These are phyloP conservation scores for Staphylotrichum longicolle DNA, from an alignment of 495 filamentous ascomycete genomes.

Conservation along the genomic window DNA sequence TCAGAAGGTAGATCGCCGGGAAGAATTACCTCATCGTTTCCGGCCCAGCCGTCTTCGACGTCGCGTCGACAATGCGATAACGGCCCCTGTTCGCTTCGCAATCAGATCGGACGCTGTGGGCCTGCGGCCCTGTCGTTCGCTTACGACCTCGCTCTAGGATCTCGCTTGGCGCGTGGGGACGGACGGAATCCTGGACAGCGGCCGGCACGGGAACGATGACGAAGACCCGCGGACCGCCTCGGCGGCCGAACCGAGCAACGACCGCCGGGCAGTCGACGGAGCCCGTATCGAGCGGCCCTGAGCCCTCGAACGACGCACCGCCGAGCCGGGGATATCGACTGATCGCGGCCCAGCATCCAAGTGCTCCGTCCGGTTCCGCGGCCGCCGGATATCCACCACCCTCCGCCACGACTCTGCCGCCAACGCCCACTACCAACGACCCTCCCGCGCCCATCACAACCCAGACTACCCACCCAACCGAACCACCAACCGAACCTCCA, in stretches of 20 bases:
- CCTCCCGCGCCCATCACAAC: no score
- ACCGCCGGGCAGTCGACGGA: background rate
- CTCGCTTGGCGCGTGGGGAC: slow-evolving; percentile 7
- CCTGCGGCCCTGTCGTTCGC: background rate
- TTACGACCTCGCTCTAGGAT: background rate
- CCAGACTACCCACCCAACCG: no score
- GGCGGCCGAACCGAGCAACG: slow-evolving; percentile 1
- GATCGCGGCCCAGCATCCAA: slow-evolving; percentile 9
- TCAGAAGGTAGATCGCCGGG: slow-evolving; percentile 8
- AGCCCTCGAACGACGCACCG: no score
- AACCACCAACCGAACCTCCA: background rate
- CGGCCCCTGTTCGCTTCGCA: background rate
- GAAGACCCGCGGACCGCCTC: slow-evolving; percentile 8
- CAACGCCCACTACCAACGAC: no score
- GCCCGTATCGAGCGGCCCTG: background rate
- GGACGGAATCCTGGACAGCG: background rate
- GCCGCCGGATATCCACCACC: background rate
- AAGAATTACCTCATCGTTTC: slow-evolving; percentile 17
- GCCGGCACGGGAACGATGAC: slow-evolving; percentile 1
- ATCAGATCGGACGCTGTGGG: background rate
- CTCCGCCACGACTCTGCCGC: background rate
- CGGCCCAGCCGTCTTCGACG: background rate
- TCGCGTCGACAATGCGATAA: background rate
- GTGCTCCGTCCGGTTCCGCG: background rate
- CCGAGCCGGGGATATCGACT: background rate